Evolutionary conservation across 176 grass and related monocot species (phyloP).

Genomic region (Lolium multiflorum): DNA sequence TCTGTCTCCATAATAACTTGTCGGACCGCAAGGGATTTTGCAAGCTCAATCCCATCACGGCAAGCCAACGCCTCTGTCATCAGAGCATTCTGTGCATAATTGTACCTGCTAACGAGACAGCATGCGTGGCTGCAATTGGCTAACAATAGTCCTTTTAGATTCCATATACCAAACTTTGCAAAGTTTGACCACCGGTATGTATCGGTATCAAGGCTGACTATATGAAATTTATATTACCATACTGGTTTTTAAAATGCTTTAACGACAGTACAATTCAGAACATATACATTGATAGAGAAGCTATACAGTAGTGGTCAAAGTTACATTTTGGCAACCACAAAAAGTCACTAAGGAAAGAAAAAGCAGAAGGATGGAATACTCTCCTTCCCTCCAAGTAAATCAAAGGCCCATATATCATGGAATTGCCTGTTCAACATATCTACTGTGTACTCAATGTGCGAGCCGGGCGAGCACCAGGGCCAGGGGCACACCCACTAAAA

Average conservation of each 20-base stretch:
- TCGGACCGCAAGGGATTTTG: too few relatives aligned
- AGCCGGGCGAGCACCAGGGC: neutral
- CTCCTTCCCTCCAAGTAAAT: conserved; percentile 5
- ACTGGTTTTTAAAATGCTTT: conserved; percentile 2
- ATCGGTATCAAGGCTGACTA: neutral
- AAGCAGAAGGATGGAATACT: neutral
- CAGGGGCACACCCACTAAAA: neutral
- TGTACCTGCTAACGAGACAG: neutral
- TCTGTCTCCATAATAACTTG: too few relatives aligned
- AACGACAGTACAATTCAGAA: neutral
- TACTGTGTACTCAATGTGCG: neutral
- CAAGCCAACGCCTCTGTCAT: too few relatives aligned
- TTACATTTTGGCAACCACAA: neutral
- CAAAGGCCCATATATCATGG: neutral
- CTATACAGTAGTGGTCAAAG: neutral
- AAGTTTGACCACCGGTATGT: conserved; percentile 15
- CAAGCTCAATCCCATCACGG: too few relatives aligned
- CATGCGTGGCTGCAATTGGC: neutral
- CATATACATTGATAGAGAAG: neutral
- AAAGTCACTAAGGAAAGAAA: neutral
- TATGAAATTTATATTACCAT: neutral
- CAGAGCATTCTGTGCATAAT: too few relatives aligned
- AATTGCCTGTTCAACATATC: neutral
- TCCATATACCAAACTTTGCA: conserved; percentile 17
- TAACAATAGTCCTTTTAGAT: neutral